Conservation (phyloP, 495 filamentous ascomycete genomes). For the Baudoinia panamericana region DNA sequence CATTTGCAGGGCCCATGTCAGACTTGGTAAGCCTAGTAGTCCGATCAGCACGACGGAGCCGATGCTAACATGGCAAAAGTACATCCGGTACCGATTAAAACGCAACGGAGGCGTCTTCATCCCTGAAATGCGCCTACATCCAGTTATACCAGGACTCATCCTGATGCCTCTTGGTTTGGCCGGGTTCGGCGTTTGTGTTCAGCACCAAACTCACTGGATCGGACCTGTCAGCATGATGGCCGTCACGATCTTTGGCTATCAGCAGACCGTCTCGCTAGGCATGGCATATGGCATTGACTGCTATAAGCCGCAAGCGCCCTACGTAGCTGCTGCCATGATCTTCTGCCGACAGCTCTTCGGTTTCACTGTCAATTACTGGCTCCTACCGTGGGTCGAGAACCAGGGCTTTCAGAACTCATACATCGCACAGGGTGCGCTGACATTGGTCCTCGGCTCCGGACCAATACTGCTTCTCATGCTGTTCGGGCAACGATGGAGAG, state of each 20-base stretch:
- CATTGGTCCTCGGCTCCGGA: not conserved
- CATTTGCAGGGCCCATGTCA: not conserved
- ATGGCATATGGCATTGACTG: constrained; percentile 3
- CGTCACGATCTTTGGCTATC: constrained; percentile 1
- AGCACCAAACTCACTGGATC: constrained; percentile 2
- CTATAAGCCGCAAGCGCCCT: constrained; percentile 2
- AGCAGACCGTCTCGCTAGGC: constrained; percentile 1
- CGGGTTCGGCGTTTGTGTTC: not conserved
- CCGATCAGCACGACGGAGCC: not conserved
- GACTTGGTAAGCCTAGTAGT: not conserved
- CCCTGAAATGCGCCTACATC: not conserved
- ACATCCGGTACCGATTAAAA: not conserved
- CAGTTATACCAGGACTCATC: not conserved
- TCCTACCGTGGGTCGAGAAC: not conserved
- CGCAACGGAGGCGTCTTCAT: not conserved
- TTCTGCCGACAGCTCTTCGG: not conserved
- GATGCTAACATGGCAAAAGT: not conserved
- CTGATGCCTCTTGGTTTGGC: constrained; percentile 1
- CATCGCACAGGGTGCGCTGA: not conserved
- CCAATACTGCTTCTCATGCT: not conserved
- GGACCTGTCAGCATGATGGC: not conserved
- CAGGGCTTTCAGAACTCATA: not conserved
- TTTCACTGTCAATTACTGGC: constrained; percentile 3
- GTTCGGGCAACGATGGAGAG: not conserved
- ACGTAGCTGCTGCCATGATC: constrained; percentile 1